Base-by-base conservation (phyloP, 495 filamentous ascomycete species). In the Xylaria cubensis region DNA sequence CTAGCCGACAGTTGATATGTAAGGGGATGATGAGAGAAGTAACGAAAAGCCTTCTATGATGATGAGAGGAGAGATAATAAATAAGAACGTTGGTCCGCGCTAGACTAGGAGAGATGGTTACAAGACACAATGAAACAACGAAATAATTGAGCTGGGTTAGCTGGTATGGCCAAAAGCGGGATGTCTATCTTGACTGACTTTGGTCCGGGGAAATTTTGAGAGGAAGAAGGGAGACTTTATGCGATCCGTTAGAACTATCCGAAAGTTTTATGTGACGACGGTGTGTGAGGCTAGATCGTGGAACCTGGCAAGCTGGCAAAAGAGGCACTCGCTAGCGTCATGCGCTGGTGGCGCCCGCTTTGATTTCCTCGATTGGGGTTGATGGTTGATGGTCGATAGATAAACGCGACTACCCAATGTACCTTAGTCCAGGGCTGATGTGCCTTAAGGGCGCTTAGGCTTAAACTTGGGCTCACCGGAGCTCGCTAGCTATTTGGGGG, bases 321-420 rank as follows among this genome's bases (percentile, higher is more conserved):
- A 53, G 65, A 41, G 65, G 34, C 50, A 36, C 44, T 56, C 32
- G 5, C 50, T 67, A 67, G 65, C 7, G 48, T 42, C 34, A 67
- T 56, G 65, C 50, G 50, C 50, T 67, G 44, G 50, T 67, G 65
- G 65, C 64, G 64, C 50, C 64, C 65, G 50, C 50, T 32, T 44
- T 56, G 34, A 44, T 42, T 41, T 46, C 19, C 64, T 53, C 32
- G 21, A 66, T 66, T 66, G 64, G 63, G 44, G 26, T 46, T 64
- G 36, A 39, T 8, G 34, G 9, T 42, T 51, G 48, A n/a, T 17
- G 51, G 51, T 55, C 29, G 53, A 32, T 56, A 56, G 53, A 56
- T 56, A 56, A 56, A 56, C 2, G 21, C n/a, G 19, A 53, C 50
- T 41, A 41, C 10, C 8, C 10, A 41, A 41, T 9, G 9, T 41